Conservation (phyloP, 129 eudicot genomes). For the Apium graveolens region DNA sequence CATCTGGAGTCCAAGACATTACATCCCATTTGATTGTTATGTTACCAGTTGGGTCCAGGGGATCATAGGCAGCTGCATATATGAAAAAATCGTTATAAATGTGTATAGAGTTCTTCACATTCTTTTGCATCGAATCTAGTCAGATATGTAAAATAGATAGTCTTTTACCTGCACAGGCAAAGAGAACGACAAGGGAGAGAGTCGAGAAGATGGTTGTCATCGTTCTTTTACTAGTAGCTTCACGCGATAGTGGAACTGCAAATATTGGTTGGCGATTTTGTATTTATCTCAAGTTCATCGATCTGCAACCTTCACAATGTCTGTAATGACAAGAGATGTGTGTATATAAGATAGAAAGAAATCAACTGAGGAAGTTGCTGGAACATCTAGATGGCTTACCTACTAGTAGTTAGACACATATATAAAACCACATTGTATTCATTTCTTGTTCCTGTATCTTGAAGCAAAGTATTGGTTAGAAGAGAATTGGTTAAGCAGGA, state of each 20-base stretch:
- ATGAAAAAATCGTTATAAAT: neutral
- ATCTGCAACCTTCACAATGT: constrained; percentile 1
- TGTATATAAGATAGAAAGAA: constrained; percentile 20
- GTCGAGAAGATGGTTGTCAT: constrained; percentile 32
- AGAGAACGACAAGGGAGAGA: constrained; percentile 31
- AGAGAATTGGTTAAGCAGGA: neutral
- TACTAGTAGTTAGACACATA: constrained; percentile 51
- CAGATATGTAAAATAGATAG: neutral
- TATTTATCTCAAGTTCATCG: neutral
- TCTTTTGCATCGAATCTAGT: neutral
- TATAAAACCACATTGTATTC: constrained; percentile 2
- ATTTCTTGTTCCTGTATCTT: constrained; percentile 42
- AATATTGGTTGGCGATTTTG: neutral
- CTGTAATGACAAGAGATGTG: neutral
- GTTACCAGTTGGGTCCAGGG: constrained; percentile 79
- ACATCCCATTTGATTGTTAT: constrained; percentile 83
- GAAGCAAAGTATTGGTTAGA: constrained; percentile 46
- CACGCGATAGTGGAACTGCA: neutral
- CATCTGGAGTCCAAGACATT: constrained; percentile 77
- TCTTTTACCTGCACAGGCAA: constrained; percentile 33
- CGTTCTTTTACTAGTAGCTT: neutral
- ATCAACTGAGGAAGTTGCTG: constrained; percentile 17
- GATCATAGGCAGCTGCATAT: constrained; percentile 72
- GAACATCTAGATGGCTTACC: constrained; percentile 36
- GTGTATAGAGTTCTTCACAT: neutral